Evolutionary conservation across 2,329 filamentous ascomycete species (phyloP).

Genomic region (Tothia fuscella): DNA sequence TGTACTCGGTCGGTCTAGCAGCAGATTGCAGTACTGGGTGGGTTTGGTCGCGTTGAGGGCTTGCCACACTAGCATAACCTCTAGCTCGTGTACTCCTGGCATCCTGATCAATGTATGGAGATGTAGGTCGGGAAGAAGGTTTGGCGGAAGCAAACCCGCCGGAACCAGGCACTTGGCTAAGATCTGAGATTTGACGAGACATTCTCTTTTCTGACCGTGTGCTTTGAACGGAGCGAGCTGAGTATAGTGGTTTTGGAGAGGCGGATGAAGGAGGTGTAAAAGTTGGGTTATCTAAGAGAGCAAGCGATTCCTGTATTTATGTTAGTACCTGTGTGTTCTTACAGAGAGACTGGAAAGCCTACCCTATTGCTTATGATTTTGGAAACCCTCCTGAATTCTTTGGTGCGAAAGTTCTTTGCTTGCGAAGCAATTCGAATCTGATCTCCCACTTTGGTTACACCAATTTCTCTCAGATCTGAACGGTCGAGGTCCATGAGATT

Average conservation of each 20-base stretch:
- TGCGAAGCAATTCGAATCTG: conserved; percentile 63
- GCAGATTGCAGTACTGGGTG: conserved; percentile 31
- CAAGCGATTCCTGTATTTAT: conserved; percentile 61
- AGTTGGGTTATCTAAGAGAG: conserved; percentile 57
- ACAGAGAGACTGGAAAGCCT: conserved; percentile 14
- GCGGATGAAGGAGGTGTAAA: conserved; percentile 51
- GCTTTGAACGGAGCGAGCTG: conserved; percentile 34
- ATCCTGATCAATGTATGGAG: conserved; percentile 52
- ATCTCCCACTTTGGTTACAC: conserved; percentile 95
- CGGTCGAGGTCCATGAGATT: conserved; percentile 96
- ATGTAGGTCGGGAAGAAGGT: conserved; percentile 55
- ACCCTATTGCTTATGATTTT: conserved; percentile 68
- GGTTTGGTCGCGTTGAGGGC: conserved; percentile 47
- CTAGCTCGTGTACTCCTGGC: conserved; percentile 41
- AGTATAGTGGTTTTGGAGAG: conserved; percentile 51
- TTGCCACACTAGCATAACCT: conserved; percentile 39
- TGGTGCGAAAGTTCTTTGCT: conserved; percentile 37
- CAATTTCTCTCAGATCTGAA: conserved; percentile 91
- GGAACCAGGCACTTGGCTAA: conserved; percentile 29
- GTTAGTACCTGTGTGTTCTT: conserved; percentile 13
- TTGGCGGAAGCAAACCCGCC: conserved; percentile 35
- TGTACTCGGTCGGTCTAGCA: background rate
- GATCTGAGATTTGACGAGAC: conserved; percentile 34
- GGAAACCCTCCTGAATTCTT: conserved; percentile 36
- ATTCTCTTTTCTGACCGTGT: conserved; percentile 36